Conservation (phyloP, 169 alveolate genomes). For the Plasmodium gaboni region DNA sequence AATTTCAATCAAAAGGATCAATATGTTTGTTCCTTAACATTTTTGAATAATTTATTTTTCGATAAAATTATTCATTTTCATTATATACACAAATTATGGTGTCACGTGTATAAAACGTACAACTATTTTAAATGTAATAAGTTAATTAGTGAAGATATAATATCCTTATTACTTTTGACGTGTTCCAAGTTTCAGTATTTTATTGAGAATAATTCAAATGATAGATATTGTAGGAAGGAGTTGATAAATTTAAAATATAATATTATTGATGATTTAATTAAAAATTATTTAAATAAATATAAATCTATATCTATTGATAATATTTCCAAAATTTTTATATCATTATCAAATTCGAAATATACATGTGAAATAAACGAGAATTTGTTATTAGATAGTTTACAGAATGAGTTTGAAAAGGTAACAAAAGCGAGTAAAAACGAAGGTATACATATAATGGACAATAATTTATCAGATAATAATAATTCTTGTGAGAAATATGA, state of each 20-base stretch:
- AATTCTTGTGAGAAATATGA: constrained; percentile 34
- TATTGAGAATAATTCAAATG: constrained; percentile 50
- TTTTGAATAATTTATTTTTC: constrained; percentile 59
- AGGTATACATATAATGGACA: background rate
- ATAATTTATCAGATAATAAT: background rate
- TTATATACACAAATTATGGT: constrained; percentile 40
- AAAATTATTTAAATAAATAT: constrained; percentile 52
- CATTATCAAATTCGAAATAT: constrained; percentile 63
- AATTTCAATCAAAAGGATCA: constrained; percentile 33
- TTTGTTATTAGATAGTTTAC: constrained; percentile 49
- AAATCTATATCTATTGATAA: constrained; percentile 52
- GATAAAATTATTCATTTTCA: constrained; percentile 62
- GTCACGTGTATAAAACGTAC: constrained; percentile 55
- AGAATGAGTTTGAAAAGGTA: constrained; percentile 46
- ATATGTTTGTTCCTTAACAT: constrained; percentile 57
- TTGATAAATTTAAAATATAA: constrained; percentile 45
- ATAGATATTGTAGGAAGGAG: constrained; percentile 61
- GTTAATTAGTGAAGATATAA: constrained; percentile 46
- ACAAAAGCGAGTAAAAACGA: background rate
- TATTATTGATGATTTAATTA: constrained; percentile 68
- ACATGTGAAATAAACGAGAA: constrained; percentile 40
- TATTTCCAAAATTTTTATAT: constrained; percentile 62
- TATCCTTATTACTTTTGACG: constrained; percentile 56
- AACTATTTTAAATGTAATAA: constrained; percentile 46
- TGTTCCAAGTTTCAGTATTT: constrained; percentile 71